A percentile compares a stretch with the other conserved stretches of the same genome.
Conservation (phyloP, 225 moss, liverwort and hornwort genomes). For the Marchantia paleacea region DNA sequence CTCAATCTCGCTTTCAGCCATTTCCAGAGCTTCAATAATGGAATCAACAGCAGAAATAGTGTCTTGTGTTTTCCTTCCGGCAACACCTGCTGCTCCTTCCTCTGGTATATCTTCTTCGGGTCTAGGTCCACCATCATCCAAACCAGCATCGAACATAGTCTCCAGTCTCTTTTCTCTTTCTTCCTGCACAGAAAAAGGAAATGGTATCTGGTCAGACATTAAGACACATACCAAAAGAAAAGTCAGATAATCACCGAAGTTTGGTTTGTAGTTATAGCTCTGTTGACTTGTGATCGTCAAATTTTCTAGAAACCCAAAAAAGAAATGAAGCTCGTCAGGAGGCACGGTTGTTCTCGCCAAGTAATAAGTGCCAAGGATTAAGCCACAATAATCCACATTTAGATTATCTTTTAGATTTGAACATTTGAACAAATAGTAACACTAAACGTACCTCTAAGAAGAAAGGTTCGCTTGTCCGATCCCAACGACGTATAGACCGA, state of each 20-base stretch:
- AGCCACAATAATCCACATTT: too few relatives aligned
- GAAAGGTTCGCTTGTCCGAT: conserved; percentile 96
- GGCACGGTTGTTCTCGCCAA: too few relatives aligned
- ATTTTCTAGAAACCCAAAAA: too few relatives aligned
- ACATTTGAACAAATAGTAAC: too few relatives aligned
- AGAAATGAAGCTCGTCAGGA: too few relatives aligned
- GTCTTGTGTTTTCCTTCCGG: conserved; percentile 77
- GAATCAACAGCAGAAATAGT: conserved; percentile 83
- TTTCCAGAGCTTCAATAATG: conserved; percentile 88
- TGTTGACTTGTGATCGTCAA: too few relatives aligned
- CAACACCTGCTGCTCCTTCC: conserved; percentile 46
- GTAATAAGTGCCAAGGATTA: too few relatives aligned
- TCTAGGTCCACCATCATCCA: conserved; percentile 60
- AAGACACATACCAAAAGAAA: not conserved
- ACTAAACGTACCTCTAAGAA: conserved; percentile 72
- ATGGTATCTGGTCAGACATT: not conserved
- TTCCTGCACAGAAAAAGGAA: conserved; percentile 46
- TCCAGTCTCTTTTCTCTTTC: conserved; percentile 95
- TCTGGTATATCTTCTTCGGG: conserved; percentile 59
- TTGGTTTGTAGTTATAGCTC: too few relatives aligned
- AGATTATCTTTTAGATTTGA: too few relatives aligned
- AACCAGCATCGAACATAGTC: conserved; percentile 78
- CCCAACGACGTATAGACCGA: conserved; percentile 98
- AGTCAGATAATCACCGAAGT: too few relatives aligned
- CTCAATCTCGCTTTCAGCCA: conserved; percentile 84